Evolutionary conservation across 768 basidiomycete genomes (phyloP).

Genomic region (Ramaria rubella): DNA sequence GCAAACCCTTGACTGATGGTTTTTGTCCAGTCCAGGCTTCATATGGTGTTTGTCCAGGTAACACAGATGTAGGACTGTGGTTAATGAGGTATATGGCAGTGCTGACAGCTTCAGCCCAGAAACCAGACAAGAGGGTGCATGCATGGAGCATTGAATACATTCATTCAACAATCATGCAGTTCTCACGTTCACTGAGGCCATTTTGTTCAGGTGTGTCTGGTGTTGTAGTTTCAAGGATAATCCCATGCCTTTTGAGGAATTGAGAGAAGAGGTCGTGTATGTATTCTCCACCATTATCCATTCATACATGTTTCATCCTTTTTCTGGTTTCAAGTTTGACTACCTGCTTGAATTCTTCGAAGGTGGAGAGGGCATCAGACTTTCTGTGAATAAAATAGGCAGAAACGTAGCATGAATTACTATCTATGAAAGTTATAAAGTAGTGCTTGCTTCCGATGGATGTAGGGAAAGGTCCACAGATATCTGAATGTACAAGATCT

Average conservation of each 20-base stretch:
- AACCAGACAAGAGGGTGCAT: conserved; percentile 5
- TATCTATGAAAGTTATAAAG: too few relatives aligned
- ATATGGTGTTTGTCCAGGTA: too few relatives aligned
- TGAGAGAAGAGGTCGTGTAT: neutral
- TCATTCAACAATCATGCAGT: too few relatives aligned
- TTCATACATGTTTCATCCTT: conserved; percentile 15
- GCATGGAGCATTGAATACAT: conserved; percentile 14
- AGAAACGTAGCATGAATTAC: too few relatives aligned
- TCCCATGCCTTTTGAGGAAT: conserved; percentile 6
- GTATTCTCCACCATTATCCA: conserved; percentile 24
- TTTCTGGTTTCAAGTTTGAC: conserved; percentile 13
- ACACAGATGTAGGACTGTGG: conserved; percentile 9
- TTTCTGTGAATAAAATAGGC: conserved; percentile 15
- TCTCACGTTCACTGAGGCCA: too few relatives aligned
- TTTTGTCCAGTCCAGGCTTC: neutral
- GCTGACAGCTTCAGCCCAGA: conserved; percentile 16
- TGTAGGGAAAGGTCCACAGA: too few relatives aligned
- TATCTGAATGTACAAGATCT: conserved; percentile 25
- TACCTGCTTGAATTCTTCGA: conserved; percentile 13
- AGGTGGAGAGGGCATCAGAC: conserved; percentile 7
- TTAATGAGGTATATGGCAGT: conserved; percentile 15
- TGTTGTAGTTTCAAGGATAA: conserved; percentile 9
- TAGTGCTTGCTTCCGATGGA: too few relatives aligned
- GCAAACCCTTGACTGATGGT: neutral
- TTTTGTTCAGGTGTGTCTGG: conserved; percentile 20